Base-by-base conservation (phyloP, 2,329 filamentous ascomycete genomes). In the Neurospora sp. region DNA sequence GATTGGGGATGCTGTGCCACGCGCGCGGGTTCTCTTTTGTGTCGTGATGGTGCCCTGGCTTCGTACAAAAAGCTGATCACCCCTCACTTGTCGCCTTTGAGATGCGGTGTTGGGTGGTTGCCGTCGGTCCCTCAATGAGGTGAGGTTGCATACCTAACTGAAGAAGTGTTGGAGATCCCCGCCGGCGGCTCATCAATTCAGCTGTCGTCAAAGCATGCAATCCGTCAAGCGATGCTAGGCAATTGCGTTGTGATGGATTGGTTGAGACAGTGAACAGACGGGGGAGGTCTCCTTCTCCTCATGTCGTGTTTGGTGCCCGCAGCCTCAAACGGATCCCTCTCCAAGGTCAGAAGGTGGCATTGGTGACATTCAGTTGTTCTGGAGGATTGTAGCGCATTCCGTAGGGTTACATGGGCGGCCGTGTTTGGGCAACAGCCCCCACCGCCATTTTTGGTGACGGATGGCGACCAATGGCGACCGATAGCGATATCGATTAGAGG, bases 1-100 rank as follows among this genome's bases (percentile, higher is more conserved):
- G 67, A 66, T 66, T 70, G 40, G n/a, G 13, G 38, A 68, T 68
- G 69, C 71, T 70, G 71, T 71, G 68, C 71, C 71, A 69, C 71
- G 68, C 33, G 40, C n/a, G 46, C 28, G 28, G 28, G 15, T 62
- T 33, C 28, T 62, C 28, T n/a, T 36, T 36, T 62, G 52, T 36
- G 28, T 62, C 28, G 52, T 36, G 7, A 36, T 36, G 8, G 28
- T 36, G 13, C 15, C 28, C 7, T 33, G 23, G 52, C 23, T 15
- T 33, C 28, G 52, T 62, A 62, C 52, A 36, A 62, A 62, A n/a
- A n/a, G 52, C 52, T 33, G 15, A 33, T 36, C 23, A 62, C 8
- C 23, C 15, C 52, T 62, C 17, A 15, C 33, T 36, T 62, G 23
- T 58, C 23, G 13, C 23, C 46, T 58, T 58, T 58, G 4, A 28